These are phyloP conservation scores for Scopulariopsis brevicaulis DNA, from an alignment of 2,329 filamentous ascomycete species.

Conservation along the genomic window DNA sequence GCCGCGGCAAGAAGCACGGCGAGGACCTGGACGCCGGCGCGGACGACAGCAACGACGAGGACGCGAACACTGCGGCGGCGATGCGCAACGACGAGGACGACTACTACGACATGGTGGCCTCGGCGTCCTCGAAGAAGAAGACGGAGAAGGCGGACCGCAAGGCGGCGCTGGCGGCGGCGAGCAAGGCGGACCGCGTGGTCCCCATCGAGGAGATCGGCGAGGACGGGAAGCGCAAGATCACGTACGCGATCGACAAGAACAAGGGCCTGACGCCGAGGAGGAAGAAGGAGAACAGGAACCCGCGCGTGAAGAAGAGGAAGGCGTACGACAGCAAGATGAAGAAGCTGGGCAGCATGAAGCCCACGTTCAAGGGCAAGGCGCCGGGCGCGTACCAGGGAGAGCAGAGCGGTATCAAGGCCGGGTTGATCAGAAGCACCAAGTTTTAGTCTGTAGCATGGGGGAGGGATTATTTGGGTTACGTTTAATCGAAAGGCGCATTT, in stretches of 20 bases:
- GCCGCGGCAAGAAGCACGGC: constrained; percentile 56
- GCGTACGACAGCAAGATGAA: constrained; percentile 96
- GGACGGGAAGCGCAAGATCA: constrained; percentile 87
- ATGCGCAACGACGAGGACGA: constrained; percentile 53
- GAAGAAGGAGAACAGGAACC: constrained; percentile 91
- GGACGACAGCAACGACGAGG: constrained; percentile 58
- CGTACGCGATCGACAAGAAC: constrained; percentile 93
- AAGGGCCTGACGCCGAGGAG: constrained; percentile 83
- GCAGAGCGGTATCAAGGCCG: constrained; percentile 88
- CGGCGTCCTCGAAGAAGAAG: constrained; percentile 57
- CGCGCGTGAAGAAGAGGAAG: constrained; percentile 95
- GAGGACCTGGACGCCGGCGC: constrained; percentile 56
- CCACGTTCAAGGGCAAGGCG: constrained; percentile 75
- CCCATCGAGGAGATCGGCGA: constrained; percentile 59
- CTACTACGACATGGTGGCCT: constrained; percentile 84
- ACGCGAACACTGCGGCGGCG: constrained; percentile 38
- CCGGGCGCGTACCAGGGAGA: constrained; percentile 84
- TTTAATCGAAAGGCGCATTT: neutral
- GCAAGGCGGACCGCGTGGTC: constrained; percentile 51
- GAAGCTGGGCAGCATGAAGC: constrained; percentile 82
- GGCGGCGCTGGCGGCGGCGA: constrained; percentile 46
- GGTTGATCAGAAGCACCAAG: constrained; percentile 87
- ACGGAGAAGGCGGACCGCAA: constrained; percentile 55
- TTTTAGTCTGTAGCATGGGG: constrained; percentile 38
- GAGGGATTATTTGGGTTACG: neutral